phyloP scores from a whole-genome alignment of 192 early-diverging fungal genomes.

The Backusella liffmaniae region DNA sequence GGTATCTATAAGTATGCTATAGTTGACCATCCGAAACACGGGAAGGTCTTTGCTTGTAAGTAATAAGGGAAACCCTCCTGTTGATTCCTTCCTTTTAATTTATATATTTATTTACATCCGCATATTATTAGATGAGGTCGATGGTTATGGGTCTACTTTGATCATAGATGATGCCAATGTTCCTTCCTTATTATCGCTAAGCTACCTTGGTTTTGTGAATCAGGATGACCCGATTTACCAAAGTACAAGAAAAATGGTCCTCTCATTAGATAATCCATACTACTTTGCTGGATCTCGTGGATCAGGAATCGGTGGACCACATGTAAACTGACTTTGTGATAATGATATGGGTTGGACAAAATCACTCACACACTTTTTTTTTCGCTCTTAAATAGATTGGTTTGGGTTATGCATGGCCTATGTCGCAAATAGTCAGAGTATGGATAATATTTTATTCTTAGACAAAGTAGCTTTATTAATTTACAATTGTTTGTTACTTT shows the following conservation, averaged over 20 bases:
- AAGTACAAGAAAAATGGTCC: constrained; percentile 53
- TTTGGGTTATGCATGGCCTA: constrained; percentile 31
- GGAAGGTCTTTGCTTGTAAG: constrained; percentile 56
- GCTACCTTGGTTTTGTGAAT: constrained; percentile 58
- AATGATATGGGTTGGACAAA: neutral
- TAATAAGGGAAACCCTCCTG: neutral
- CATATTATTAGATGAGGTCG: constrained; percentile 49
- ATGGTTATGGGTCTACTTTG: constrained; percentile 62
- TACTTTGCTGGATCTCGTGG: constrained; percentile 48
- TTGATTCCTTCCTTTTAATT: constrained; percentile 6
- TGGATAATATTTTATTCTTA: neutral
- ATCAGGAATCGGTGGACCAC: constrained; percentile 30
- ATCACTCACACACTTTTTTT: neutral
- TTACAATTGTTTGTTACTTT: constrained; percentile 33
- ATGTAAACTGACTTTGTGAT: neutral
- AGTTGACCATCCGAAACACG: constrained; percentile 43
- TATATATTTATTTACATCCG: neutral
- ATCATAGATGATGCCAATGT: constrained; percentile 77
- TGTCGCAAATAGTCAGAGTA: constrained; percentile 35
- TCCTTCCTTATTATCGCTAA: constrained; percentile 61
- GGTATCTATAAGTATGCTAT: constrained; percentile 55
- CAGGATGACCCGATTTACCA: constrained; percentile 49
- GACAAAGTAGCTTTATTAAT: neutral
- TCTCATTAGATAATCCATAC: constrained; percentile 60
- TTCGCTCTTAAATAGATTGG: constrained; percentile 8